A percentile compares a stretch with the other conserved stretches of the same genome.
Conservation (phyloP, 257 asterid genomes). For the Mitragyna speciosa region DNA sequence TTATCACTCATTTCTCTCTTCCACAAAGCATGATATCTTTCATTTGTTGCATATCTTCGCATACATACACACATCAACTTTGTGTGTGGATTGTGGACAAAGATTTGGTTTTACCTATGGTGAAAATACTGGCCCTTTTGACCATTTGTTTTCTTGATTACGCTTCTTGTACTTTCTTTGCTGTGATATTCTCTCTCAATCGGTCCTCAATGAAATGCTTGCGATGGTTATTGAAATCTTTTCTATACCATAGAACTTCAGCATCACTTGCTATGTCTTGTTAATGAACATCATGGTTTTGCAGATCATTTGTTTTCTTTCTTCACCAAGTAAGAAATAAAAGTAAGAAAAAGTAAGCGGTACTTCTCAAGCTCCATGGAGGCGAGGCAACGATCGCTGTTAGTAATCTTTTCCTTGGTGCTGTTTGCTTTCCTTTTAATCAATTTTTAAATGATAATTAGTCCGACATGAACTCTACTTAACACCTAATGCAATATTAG, state of each 20-base stretch:
- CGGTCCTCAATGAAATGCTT: not conserved
- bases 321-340: not conserved
- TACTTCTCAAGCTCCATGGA: constrained; percentile 15
- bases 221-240: not conserved
- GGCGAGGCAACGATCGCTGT: constrained; percentile 24
- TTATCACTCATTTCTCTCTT: not conserved
- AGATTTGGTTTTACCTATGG: not conserved
- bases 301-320: not conserved
- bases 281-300: not conserved
- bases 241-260: not conserved
- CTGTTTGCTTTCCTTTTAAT: not conserved
- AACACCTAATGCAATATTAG: not conserved
- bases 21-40: not conserved
- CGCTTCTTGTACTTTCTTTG: not conserved
- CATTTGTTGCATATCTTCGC: not conserved
- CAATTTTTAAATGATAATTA: no score
- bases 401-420: not conserved
- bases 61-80: not conserved
- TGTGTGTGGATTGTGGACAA: not conserved
- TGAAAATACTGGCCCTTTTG: not conserved
- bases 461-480: not conserved
- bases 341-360: not conserved
- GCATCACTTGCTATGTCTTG: not conserved
- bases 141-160: not conserved
- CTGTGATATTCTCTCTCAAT: not conserved